Evolutionary conservation across 495 filamentous ascomycete species (phyloP), one percentile per base, ranked within the genome.

Genomic region (Hypoxylon perforatum): DNA sequence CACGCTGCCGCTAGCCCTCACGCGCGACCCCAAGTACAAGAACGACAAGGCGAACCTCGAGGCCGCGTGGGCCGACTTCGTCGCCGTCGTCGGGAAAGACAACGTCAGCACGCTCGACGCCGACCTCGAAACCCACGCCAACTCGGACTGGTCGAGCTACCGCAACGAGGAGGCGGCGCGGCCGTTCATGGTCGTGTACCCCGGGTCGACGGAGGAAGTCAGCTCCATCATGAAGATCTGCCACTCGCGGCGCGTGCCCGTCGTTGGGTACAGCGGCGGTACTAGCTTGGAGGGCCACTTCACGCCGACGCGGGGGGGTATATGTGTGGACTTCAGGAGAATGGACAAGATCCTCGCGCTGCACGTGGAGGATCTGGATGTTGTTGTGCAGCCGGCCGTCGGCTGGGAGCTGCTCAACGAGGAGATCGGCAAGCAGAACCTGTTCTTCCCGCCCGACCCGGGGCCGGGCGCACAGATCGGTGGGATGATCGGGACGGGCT

Each of bases 401-500:
- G 91, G 91, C 17, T 94, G 91, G 91, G 90, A 94, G 73, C 28
- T 78, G 4, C 80, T 94, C 4, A 94, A 94, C 73, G 90, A 93
- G 69, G 82, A 87, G 62, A 82, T 94, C 17, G 83, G 80, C 21
- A 76, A 88, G 53, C 77, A 90, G 10, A 86, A 86, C 45, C 80
- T 94, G 1, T 93, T 94, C 82, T 94, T 94, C 75, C 91, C 91
- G 11, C 91, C 92, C 0, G 91, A 94, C 73, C 91, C 91, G 9
- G 91, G 91, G 22, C 90, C 90, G 21, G 90, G 90, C 15, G 90
- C 90, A 46, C 91, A 91, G 87, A 97, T 98, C 63, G 94, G 94
- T 36, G 94, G 94, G 39, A 98, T 98, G 94, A 88, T 97, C 11
- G 94, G 92, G 0, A 97, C 94, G 0, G 93, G 93, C 28, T 97